Base-by-base conservation (phyloP, 2,329 filamentous ascomycete species). In the Neurospora sp. region DNA sequence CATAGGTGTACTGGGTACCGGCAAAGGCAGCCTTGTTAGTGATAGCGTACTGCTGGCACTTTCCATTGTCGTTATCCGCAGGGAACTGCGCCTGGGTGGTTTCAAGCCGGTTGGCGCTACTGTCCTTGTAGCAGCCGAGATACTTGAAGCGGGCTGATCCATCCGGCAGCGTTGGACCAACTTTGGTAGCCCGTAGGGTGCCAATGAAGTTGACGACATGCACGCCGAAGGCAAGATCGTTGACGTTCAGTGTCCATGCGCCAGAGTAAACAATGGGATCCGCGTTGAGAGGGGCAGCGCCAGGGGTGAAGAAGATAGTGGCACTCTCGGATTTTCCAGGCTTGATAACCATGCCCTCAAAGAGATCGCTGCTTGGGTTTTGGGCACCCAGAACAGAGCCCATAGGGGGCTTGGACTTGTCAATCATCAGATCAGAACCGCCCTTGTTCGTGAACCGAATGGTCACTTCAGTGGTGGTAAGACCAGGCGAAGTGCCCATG, bases 181-280 rank as follows among this genome's bases (percentile, higher is more conserved):
- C 66, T 23, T 69, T 62, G 17, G 46, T 42, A 3, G 43, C 69
- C 17, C 71, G n/a, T 1, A 69, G 68, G 10, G 71, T 73, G 2
- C 71, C 71, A 5, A 70, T 71, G 58, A 73, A 73, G 67, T 72
- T 73, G 2, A 73, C 38, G 4, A 72, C 66, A 38, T 73, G 71
- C 2, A 73, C 71, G 7, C 71, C 71, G 62, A 70, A 73, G 1
- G 58, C 69, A 7, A 72, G 68, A 33, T 73, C 72, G 38, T 73
- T 72, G 66, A 73, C 68, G 66, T 73, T 73, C 23, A 73, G 38
- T 9, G 72, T 71, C 72, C 72, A 73, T 10, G 71, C 68, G 4
- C 70, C 70, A n/a, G 70, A 69, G 39, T 69, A 71, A 15, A 66
- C 43, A n/a, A 68, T 39, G 10, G 70, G 17, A n/a, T 70, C 69